phyloP scores from a whole-genome alignment of 495 filamentous ascomycete genomes.

The Aspergillus nidulans region DNA sequence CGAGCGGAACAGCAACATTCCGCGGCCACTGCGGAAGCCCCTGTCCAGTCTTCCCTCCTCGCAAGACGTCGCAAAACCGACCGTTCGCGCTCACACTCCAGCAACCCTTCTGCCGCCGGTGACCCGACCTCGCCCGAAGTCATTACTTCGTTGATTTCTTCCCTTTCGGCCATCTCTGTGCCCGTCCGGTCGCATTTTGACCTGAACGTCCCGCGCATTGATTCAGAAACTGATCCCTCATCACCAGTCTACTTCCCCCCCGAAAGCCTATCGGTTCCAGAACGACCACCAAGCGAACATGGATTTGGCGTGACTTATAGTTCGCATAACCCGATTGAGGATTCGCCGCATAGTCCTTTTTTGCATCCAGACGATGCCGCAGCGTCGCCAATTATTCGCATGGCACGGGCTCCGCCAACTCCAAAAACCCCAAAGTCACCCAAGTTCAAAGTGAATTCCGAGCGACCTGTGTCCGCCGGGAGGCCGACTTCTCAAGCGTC shows the following conservation, averaged over 20 bases:
- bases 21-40: slow-evolving; percentile 24
- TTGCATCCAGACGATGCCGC: slow-evolving; percentile 74
- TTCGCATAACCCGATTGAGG: slow-evolving; percentile 41
- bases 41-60: slow-evolving; percentile 28
- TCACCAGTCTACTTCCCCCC: slow-evolving; percentile 41
- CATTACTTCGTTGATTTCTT: slow-evolving; percentile 89
- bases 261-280: slow-evolving; percentile 27
- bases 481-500: slow-evolving; percentile 39
- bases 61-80: slow-evolving; percentile 39
- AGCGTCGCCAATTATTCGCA: slow-evolving; percentile 76
- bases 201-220: slow-evolving; percentile 44
- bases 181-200: slow-evolving; percentile 74
- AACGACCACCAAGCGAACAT: slow-evolving; percentile 29
- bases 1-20: slow-evolving; percentile 21
- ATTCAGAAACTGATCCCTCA: slow-evolving; percentile 43
- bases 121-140: slow-evolving; percentile 81
- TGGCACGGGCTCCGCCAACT: slow-evolving; percentile 77
- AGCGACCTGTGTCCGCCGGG: slow-evolving; percentile 17
- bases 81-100: slow-evolving; percentile 29
- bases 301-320: slow-evolving; percentile 72
- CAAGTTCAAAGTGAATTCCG: slow-evolving; percentile 14
- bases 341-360: slow-evolving; percentile 34
- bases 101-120: slow-evolving; percentile 20
- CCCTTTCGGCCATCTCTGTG: slow-evolving; percentile 78
- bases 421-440: slow-evolving; percentile 33